phyloP scores from a whole-genome alignment of 441 rosid genomes.

The Populus hybrid region DNA sequence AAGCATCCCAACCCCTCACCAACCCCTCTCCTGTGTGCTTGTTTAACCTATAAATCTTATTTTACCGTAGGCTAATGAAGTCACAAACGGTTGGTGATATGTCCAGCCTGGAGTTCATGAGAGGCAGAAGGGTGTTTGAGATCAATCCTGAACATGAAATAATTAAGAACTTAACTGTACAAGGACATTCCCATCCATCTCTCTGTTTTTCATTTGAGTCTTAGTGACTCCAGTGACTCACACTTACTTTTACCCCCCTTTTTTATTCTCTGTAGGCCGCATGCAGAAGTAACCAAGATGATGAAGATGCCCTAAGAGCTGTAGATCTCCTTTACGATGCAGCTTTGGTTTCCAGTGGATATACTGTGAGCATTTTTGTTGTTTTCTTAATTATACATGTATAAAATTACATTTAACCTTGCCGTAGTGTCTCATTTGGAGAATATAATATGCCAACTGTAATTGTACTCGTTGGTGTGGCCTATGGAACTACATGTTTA shows the following conservation, averaged over 20 bases:
- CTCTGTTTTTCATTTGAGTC: background rate
- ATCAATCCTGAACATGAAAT: slow-evolving; percentile 88
- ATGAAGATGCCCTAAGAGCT: slow-evolving; percentile 74
- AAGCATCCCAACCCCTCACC: background rate
- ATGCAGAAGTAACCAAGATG: slow-evolving; percentile 55
- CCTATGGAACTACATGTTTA: background rate
- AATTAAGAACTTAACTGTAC: slow-evolving; percentile 62
- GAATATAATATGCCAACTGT: background rate
- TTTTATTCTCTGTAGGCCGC: slow-evolving; percentile 56
- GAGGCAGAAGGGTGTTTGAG: slow-evolving; percentile 89
- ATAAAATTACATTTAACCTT: background rate
- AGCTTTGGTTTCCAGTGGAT: slow-evolving; percentile 87
- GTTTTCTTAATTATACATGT: background rate
- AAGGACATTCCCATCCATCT: background rate
- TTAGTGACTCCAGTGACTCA: background rate
- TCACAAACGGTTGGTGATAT: slow-evolving; percentile 78
- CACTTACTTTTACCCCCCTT: background rate
- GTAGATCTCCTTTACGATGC: slow-evolving; percentile 85
- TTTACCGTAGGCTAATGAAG: slow-evolving; percentile 72
- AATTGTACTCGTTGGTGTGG: background rate
- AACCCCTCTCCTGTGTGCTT: background rate
- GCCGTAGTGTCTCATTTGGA: background rate
- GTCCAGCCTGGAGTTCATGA: slow-evolving; percentile 85
- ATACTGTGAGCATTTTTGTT: slow-evolving; percentile 51
- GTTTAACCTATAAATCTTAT: slow-evolving; percentile 10